Evolutionary conservation across 345 rosid species (phyloP), one percentile per base, ranked within the genome.

Genomic region (Melastoma malabathricum): DNA sequence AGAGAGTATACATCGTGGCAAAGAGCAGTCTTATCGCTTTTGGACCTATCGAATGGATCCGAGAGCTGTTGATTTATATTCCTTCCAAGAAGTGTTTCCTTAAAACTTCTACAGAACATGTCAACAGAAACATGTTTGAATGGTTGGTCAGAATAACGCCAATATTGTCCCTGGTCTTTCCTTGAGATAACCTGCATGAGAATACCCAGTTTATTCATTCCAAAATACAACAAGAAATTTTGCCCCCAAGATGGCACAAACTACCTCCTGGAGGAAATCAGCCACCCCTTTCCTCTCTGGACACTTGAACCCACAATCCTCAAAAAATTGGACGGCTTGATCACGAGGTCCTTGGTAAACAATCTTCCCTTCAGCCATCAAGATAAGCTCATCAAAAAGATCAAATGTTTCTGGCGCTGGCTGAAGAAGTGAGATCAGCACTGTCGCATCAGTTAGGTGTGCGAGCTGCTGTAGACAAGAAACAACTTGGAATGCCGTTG

Each of bases 231-330:
- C 13, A 17, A 13, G 47, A 3, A 15, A 44, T 23, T 14, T 6
- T 44, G 47, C 38, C 19, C 58, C 14, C 18, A 16, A 43, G 10
- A 10, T 15, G 13, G 15, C 18, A 14, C 25, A 12, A 18, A 1
- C 38, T 61, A 64, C 92, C 77, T 80, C 87, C 38, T 83, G 87
- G 34, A 80, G 72, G 61, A 77, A 83, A 57, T 83, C 84, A 1
- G 79, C 77, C 2, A 75, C 77, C 3, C 72, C 84, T 74, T 80
- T 83, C 54, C 84, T 75, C 52, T 68, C 62, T 16, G 87, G 84
- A 49, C 86, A 74, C 51, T 45, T 74, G 44, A 83, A 83, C 13
- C 92, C 86, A 51, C 77, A 77, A n/a, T 56, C 67, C 70, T 75
- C 76, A 18, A 80, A 83, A 63, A 77, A 83, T 2, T 64, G 50